Evolutionary conservation across 2,329 filamentous ascomycete genomes (phyloP), one percentile per base, ranked within the genome.

Genomic region (Cordyceps cicadae): DNA sequence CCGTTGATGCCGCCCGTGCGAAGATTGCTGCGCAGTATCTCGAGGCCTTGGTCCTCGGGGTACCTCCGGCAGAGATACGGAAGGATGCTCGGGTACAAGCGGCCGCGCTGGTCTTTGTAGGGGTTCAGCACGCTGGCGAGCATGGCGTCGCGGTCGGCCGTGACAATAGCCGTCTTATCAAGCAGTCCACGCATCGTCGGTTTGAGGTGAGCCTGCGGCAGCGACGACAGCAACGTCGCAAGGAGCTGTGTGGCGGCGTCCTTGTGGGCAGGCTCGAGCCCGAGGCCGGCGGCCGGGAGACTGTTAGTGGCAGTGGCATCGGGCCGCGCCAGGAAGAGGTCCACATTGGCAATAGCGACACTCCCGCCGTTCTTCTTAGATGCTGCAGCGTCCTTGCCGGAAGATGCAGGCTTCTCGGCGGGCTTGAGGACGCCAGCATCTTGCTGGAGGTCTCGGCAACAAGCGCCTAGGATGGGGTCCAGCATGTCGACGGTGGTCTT

Each of bases 81-180:
- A 53, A 96, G 74, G 53, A 96, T 87, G 70, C 87, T 94, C 32
- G 88, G 80, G 63, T 86, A 83, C 56, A 84, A 81, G 64, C 84
- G 78, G 48, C 87, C 82, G 69, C 86, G 80, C 68, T 83, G 77
- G 68, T 86, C 78, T 64, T 85, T 76, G 72, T 86, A 84, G 0
- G 91, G 90, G 71, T 94, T 91, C 62, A 97, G 77, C 14, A 95
- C 86, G 70, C 90, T 93, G 6, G 91, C 85, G 12, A 94, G 69
- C 82, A 97, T 89, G 48, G 89, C 87, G 37, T 86, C 79, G 69
- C 85, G 86, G 70, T 87, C 81, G 62, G 81, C 79, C 5, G 80
- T 82, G 24, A 96, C 75, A 60, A 96, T 87, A 21, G 90, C 88
- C 3, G 89, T 90, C 64, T 89, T 88, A 69, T 97, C 91, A 64